Evolutionary conservation across 2,329 filamentous ascomycete genomes (phyloP), one percentile per base, ranked within the genome.

Genomic region (Fusarium coffeatum): DNA sequence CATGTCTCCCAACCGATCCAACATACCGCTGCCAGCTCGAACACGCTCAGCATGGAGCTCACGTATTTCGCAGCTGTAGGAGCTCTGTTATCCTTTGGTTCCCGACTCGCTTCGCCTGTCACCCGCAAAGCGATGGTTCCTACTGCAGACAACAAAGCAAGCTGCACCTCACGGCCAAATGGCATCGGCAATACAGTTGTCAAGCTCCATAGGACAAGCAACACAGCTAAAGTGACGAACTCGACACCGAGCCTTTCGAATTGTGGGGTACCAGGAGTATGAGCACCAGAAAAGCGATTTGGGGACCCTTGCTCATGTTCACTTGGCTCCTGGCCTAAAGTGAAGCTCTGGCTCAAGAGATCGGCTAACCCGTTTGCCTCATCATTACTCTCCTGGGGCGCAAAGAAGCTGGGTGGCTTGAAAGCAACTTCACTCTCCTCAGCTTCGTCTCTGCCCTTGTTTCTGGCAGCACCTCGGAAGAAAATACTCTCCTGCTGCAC

Each of bases 331-430:
- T 78, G 75, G 32, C 77, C 77, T 8, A 86, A 64, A 15, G 72
- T 81, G 59, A 86, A 85, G 55, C 82, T 82, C 65, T 81, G 78
- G 43, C 77, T 78, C 53, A 86, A 78, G 20, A 85, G 66, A 30
- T 85, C 83, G 0, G 83, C 83, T 58, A 86, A 59, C 2, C 79
- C 77, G 58, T 80, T 82, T 5, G 82, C 76, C 48, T 84, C 82
- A 43, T 84, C 83, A 45, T 79, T 79, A 9, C 79, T 74, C 22
- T 72, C 57, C 15, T 79, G 72, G 2, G 83, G 81, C 6, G 88
- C 87, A 77, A 89, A 90, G 78, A 89, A 87, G n/a, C 79, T 86
- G 3, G 88, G 88, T 48, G 88, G 86, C 61, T 88, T 85, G 55
- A 90, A 89, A 32, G 85, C 79, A 37, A 82, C 82, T 5, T 63